phyloP scores from a whole-genome alignment of 257 asterid genomes.

The Ilex asprella region DNA sequence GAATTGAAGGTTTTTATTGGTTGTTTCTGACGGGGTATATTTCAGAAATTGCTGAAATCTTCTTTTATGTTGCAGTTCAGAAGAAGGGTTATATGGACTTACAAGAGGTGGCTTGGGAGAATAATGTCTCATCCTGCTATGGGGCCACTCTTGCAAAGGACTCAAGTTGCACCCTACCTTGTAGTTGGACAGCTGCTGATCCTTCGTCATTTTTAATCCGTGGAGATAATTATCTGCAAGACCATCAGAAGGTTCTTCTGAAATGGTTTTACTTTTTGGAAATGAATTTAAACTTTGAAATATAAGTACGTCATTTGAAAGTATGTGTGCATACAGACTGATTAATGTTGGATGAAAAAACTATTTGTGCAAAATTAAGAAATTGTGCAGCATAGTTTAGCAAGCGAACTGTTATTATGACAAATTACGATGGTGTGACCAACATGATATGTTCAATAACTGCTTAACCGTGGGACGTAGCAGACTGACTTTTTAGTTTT shows the following conservation, averaged over 20 bases:
- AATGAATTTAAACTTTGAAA: constrained; percentile 1
- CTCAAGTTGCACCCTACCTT: constrained; percentile 41
- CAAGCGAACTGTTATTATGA: too few species aligned
- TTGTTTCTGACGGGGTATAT: not conserved
- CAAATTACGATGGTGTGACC: too few species aligned
- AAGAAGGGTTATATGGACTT: constrained; percentile 66
- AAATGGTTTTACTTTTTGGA: not conserved
- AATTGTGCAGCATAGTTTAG: too few species aligned
- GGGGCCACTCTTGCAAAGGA: constrained; percentile 75
- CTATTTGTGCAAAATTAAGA: too few species aligned
- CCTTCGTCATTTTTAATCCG: constrained; percentile 73
- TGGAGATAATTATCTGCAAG: constrained; percentile 59
- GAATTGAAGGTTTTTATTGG: not conserved
- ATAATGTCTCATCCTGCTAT: constrained; percentile 32
- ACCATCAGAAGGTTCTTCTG: constrained; percentile 54
- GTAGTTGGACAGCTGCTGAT: constrained; percentile 67
- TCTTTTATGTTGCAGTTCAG: constrained; percentile 38
- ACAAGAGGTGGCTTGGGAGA: constrained; percentile 53
- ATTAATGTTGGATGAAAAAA: too few species aligned
- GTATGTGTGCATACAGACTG: too few species aligned
- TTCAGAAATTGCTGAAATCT: constrained; percentile 4
- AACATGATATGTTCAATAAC: too few species aligned
- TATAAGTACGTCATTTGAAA: not conserved
- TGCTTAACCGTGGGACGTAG: too few species aligned
- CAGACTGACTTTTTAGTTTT: too few species aligned